Conservation (phyloP, 169 alveolate genomes). For the Eimeria praecox region DNA sequence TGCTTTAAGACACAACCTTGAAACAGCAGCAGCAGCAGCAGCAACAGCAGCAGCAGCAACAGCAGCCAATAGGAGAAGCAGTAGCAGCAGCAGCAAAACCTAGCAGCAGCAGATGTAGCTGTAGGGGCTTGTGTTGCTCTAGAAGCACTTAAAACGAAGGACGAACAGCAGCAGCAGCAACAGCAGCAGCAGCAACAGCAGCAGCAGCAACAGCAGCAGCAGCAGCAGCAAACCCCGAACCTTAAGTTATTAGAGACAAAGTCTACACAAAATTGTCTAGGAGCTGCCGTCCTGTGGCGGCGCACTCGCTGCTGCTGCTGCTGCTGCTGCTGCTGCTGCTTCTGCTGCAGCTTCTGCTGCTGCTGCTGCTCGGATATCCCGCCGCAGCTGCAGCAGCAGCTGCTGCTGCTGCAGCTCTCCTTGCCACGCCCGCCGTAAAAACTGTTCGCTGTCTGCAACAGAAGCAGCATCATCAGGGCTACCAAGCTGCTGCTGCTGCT, state of each 20-base stretch:
- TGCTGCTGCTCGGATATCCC: neutral
- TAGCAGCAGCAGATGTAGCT: neutral
- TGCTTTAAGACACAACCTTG: neutral
- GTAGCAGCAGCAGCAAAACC: neutral
- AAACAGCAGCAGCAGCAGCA: no score
- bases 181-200: slow-evolving; percentile 33
- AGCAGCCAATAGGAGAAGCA: neutral
- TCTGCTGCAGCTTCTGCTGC: neutral
- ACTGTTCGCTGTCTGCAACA: slow-evolving; percentile 43
- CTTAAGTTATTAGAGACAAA: neutral
- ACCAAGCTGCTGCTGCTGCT: neutral
- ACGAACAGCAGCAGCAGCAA: neutral
- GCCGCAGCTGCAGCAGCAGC: slow-evolving; percentile 11
- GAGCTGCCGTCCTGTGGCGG: neutral
- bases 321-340: neutral
- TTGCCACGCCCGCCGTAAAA: slow-evolving; percentile 14
- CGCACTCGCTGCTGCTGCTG: slow-evolving; percentile 46
- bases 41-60: neutral
- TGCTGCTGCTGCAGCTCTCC: slow-evolving; percentile 58
- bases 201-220: neutral
- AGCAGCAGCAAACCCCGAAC: neutral
- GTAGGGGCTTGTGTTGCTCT: neutral
- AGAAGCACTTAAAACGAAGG: neutral
- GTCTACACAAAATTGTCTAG: neutral
- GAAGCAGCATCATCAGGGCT: neutral